Conservation (phyloP, 2,329 filamentous ascomycete genomes). For the Ophiostoma ips region DNA sequence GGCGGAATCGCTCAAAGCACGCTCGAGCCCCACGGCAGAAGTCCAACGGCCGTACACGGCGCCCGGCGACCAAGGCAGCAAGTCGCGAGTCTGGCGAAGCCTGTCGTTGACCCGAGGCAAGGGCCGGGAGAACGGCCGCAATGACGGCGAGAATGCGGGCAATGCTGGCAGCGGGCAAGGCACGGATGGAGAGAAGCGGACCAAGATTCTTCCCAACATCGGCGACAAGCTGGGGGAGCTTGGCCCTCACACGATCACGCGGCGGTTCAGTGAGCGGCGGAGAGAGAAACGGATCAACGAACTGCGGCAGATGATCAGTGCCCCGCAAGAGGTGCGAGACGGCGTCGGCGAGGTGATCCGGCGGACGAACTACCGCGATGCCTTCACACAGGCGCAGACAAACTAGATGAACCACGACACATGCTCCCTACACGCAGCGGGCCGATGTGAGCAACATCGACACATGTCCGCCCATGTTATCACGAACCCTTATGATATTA, state of each 20-base stretch:
- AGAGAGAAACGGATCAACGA: slow-evolving; percentile 45
- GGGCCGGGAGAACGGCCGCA: background rate
- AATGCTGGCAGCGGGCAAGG: background rate
- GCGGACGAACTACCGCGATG: slow-evolving; percentile 26
- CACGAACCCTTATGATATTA: background rate
- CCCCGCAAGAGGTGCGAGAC: slow-evolving; percentile 42
- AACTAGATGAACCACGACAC: background rate
- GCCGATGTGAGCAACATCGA: no score
- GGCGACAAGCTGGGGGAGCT: slow-evolving; percentile 35
- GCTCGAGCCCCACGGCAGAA: slow-evolving; percentile 6
- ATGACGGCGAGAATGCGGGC: background rate
- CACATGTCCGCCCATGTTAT: background rate
- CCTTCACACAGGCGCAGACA: slow-evolving; percentile 14
- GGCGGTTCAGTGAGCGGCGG: slow-evolving; percentile 42
- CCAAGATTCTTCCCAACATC: slow-evolving; percentile 22
- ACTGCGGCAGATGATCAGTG: slow-evolving; percentile 46
- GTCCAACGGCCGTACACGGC: slow-evolving; percentile 24
- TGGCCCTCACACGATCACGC: slow-evolving; percentile 36
- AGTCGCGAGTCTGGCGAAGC: slow-evolving; percentile 14
- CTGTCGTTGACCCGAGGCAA: background rate
- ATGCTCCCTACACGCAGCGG: no score
- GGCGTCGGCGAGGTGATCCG: slow-evolving; percentile 44
- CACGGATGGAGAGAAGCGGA: background rate
- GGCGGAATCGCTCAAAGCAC: slow-evolving; percentile 26
- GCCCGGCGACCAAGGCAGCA: slow-evolving; percentile 15